A percentile compares a stretch with the other conserved stretches of the same genome.
Evolutionary conservation across 2,329 filamentous ascomycete genomes (phyloP).

Genomic region (Berkeleyomyces basicola): DNA sequence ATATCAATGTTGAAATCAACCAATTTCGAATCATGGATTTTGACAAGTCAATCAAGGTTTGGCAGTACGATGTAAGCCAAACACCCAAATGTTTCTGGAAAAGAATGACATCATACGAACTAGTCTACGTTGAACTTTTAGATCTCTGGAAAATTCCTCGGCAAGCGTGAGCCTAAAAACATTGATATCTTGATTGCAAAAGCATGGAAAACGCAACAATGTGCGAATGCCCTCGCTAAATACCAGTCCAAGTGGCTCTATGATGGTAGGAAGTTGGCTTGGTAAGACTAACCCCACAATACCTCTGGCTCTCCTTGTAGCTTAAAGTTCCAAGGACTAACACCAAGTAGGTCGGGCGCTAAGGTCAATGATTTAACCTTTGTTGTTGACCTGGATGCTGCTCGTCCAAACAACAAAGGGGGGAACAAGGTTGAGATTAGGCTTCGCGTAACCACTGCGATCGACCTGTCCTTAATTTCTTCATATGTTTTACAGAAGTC

Average conservation of each 20-base stretch:
- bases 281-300: conserved; percentile 32
- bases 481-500: conserved; percentile 47
- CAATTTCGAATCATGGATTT: conserved; percentile 52
- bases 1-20: conserved; percentile 47
- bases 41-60: conserved; percentile 42
- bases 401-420: conserved; percentile 14
- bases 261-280: conserved; percentile 74
- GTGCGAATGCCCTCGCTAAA: conserved; percentile 29
- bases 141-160: conserved; percentile 11
- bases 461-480: conserved; percentile 50
- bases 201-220: conserved; percentile 38
- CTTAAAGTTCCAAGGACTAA: background rate
- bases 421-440: conserved; percentile 41
- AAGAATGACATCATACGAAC: background rate
- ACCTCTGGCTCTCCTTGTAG: background rate
- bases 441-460: conserved; percentile 46
- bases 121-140: background rate
- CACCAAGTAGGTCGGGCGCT: conserved; percentile 21
- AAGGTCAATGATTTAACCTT: conserved; percentile 31
- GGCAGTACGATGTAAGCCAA: conserved; percentile 66
- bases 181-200: conserved; percentile 49
- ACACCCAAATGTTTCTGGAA: background rate
- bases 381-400: conserved; percentile 52
- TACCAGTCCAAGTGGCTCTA: conserved; percentile 44
- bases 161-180: conserved; percentile 10